Evolutionary conservation across 768 basidiomycete genomes (phyloP), one percentile per base, ranked within the genome.

Genomic region (Agaricus sinodeliciosus): DNA sequence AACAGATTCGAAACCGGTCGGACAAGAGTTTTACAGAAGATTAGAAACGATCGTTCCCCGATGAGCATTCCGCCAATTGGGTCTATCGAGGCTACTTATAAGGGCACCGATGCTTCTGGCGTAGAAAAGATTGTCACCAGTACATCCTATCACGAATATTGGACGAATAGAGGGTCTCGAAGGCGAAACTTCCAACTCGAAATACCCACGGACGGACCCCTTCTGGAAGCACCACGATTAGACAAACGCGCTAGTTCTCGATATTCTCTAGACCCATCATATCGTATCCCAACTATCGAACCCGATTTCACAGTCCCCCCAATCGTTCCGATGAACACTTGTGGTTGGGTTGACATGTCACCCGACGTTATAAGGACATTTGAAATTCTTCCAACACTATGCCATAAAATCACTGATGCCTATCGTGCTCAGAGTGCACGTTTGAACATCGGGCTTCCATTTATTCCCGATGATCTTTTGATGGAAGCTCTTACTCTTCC

Each of bases 401-500:
- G 80, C 51, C 81, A 80, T 55, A 82, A 82, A 15, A 65, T 90
- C 48, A 84, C 81, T 2, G 80, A 82, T 59, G 61, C 80, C 4
- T 88, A 82, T 65, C 82, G 87, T 16, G 83, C 71, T 8, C 74
- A 66, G 13, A 65, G 71, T 49, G 77, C 79, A 12, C 76, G 77
- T 18, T 45, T 71, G 13, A 73, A 77, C 39, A 76, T 92, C 28
- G 72, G 74, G 9, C 72, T 93, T 18, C 87, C 88, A 2, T 67
- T 76, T 0, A 79, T 92, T 45, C 58, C 63, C 1, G 75, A 78
- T 34, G 70, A 80, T 37, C 70, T 80, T 6, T 73, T 92, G 42
- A 72, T 83, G 2, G 84, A 92, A 62, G 89, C 88, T 4, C 75
- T 89, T 19, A 91, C 89, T 1, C 69, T 91, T 9, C 93, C 92